Conservation (phyloP, 2,329 filamentous ascomycete species). For the Colletotrichum shisoi region DNA sequence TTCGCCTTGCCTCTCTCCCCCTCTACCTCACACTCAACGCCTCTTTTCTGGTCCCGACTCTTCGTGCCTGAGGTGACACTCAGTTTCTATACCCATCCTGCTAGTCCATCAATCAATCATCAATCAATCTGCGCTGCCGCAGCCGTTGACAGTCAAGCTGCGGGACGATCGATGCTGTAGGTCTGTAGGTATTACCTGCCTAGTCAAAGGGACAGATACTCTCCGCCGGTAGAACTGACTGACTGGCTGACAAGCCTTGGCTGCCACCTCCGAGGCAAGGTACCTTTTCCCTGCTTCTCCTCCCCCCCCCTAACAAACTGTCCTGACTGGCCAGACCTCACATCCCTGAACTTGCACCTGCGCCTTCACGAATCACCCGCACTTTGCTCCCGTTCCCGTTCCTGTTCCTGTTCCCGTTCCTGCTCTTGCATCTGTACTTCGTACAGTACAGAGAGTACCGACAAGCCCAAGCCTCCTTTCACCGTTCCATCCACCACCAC, state of each 20-base stretch:
- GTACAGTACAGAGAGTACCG: not conserved
- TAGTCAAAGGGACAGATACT: not conserved
- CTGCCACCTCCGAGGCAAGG: constrained; percentile 9
- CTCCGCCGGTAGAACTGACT: not conserved
- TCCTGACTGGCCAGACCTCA: constrained; percentile 18
- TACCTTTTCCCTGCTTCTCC: constrained; percentile 7
- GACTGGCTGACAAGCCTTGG: constrained; percentile 8
- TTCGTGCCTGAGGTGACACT: not conserved
- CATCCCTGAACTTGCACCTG: constrained; percentile 5
- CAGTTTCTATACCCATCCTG: not conserved
- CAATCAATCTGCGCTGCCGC: not conserved
- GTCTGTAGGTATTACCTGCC: not conserved
- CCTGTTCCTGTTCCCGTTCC: not conserved
- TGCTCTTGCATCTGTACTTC: not conserved
- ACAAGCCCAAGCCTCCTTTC: constrained; percentile 17
- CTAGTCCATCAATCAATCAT: not conserved
- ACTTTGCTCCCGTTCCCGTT: constrained; percentile 1
- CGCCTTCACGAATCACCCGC: not conserved
- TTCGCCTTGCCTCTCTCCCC: constrained; percentile 7
- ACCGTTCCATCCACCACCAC: constrained; percentile 23
- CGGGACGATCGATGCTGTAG: not conserved
- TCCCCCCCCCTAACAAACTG: constrained; percentile 12
- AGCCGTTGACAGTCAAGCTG: not conserved
- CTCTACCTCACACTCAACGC: constrained; percentile 7
- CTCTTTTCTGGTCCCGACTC: not conserved